A percentile compares a stretch with the other conserved stretches of the same genome.
Conservation (phyloP, 345 rosid species). For the Eucalyptus decipiens region DNA sequence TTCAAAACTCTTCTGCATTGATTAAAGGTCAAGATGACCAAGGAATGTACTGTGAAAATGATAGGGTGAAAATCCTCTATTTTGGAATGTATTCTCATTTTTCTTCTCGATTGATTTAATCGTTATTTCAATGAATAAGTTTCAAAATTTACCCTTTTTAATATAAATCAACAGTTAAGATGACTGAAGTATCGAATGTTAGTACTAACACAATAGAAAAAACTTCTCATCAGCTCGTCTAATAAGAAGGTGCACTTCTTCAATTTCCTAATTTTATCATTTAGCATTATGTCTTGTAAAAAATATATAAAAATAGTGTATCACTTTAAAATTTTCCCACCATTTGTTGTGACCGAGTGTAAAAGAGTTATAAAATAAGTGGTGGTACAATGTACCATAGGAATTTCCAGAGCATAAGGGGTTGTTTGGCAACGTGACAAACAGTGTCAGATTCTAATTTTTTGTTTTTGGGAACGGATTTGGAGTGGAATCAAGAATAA, state of each 20-base stretch:
- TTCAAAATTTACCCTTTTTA: background rate
- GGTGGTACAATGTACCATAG: background rate
- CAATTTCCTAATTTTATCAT: background rate
- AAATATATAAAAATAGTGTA: background rate
- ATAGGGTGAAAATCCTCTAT: fast-evolving
- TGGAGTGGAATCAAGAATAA: no score
- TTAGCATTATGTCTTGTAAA: fast-evolving
- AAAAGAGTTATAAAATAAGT: background rate
- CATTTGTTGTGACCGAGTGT: background rate
- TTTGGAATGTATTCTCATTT: no score
- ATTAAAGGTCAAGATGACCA: background rate
- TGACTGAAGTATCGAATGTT: fast-evolving
- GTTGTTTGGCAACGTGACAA: no score
- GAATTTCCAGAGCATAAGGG: background rate
- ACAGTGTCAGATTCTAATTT: no score
- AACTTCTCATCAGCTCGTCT: fast-evolving
- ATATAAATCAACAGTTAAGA: fast-evolving
- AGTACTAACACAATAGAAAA: fast-evolving
- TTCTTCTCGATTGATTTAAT: background rate
- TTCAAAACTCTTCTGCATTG: background rate
- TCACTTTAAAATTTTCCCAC: background rate
- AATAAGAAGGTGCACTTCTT: background rate
- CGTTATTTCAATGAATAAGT: fast-evolving
- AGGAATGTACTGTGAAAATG: background rate
- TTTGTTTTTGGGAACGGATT: no score